A percentile compares a stretch with the other conserved stretches of the same genome.
These are phyloP conservation scores for Arthroderma sp. DNA, from an alignment of 2,329 filamentous ascomycete genomes.

Conservation along the genomic window DNA sequence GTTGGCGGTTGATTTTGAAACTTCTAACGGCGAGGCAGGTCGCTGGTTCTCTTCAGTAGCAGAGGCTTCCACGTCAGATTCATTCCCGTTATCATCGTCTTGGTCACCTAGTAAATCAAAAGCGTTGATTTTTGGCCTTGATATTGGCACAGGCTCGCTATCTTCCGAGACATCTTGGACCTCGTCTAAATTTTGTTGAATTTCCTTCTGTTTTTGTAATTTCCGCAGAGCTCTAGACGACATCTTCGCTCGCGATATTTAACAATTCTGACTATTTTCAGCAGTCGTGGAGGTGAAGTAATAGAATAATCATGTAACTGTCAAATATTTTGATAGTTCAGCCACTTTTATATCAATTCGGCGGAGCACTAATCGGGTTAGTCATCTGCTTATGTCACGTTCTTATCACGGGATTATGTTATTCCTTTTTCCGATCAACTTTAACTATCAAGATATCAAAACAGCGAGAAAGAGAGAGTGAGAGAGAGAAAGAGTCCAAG, in stretches of 20 bases:
- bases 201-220: slow-evolving; percentile 50
- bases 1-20: slow-evolving; percentile 13
- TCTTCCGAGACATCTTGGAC: slow-evolving; percentile 32
- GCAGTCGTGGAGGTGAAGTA: too few species aligned
- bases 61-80: slow-evolving; percentile 20
- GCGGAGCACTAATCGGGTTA: neutral
- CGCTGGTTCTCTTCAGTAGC: slow-evolving; percentile 15
- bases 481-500: neutral
- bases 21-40: slow-evolving; percentile 8
- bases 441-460: neutral
- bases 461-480: neutral
- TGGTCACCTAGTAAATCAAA: slow-evolving; percentile 41
- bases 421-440: neutral
- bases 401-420: neutral
- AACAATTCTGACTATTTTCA: neutral
- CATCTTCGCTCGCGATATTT: slow-evolving; percentile 32
- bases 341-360: neutral
- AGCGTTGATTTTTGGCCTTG: slow-evolving; percentile 38
- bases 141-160: slow-evolving; percentile 24
- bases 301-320: too few species aligned
- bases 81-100: slow-evolving; percentile 25
- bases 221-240: slow-evolving; percentile 55
- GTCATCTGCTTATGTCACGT: neutral
- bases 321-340: neutral
- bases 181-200: slow-evolving; percentile 34